Evolutionary conservation across 768 basidiomycete species (phyloP).

Genomic region (Melanogaster broomeanus): DNA sequence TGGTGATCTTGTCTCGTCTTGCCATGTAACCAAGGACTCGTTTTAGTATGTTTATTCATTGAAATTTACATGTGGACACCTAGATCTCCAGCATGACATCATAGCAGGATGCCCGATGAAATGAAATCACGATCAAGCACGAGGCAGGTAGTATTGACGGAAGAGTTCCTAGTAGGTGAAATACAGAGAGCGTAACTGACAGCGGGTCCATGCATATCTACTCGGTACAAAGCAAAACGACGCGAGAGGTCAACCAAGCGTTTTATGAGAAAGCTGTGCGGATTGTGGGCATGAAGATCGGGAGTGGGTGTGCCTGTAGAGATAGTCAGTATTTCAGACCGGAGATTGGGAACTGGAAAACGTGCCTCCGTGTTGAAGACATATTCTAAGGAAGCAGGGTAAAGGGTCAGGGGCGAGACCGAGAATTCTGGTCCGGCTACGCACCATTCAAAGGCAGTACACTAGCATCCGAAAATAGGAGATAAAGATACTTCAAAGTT

Average conservation of each 20-base stretch:
- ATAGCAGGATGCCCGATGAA: too few relatives aligned
- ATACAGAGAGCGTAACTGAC: background rate
- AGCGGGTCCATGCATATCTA: background rate
- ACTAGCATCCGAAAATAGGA: conserved; percentile 76
- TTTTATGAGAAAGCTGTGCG: conserved; percentile 48
- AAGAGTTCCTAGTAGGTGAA: background rate
- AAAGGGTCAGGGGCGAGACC: conserved; percentile 7
- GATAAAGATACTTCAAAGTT: conserved; percentile 88
- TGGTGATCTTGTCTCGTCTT: background rate
- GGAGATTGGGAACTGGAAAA: conserved; percentile 3
- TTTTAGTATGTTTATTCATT: too few relatives aligned
- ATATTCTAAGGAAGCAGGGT: conserved; percentile 49
- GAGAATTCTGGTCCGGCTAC: conserved; percentile 30
- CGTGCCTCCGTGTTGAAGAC: conserved; percentile 92
- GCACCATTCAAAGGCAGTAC: conserved; percentile 75
- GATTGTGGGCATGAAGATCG: conserved; percentile 61
- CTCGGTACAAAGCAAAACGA: background rate
- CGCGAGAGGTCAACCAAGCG: background rate
- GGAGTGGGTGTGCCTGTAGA: conserved; percentile 65
- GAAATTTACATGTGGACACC: background rate
- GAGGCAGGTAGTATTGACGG: background rate
- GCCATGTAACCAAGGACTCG: background rate
- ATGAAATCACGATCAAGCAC: background rate
- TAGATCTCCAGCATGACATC: too few relatives aligned
- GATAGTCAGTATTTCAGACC: background rate